Base-by-base conservation (phyloP, 2,329 filamentous ascomycete genomes). In the Trichoderma simmonsii region DNA sequence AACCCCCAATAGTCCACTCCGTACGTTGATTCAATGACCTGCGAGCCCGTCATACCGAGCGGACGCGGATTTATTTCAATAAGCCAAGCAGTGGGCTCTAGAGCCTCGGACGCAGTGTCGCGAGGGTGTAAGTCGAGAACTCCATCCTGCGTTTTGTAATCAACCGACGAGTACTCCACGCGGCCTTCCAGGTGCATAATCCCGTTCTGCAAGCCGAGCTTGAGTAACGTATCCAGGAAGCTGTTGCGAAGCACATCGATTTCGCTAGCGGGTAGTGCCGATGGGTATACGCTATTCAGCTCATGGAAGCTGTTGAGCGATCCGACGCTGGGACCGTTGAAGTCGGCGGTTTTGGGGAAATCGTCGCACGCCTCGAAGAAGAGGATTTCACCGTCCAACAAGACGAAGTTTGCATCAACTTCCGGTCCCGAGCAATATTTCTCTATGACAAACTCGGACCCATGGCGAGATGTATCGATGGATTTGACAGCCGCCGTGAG, bases 331-430 rank as follows among this genome's bases (percentile, higher is more conserved):
- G 57, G 61, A 61, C 65, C 70, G 48, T 71, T 73, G 34, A 51
- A 28, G 32, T 76, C 75, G 2, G 70, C 75, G 5, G 72, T 54
- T 8, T 71, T 75, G 15, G 75, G 75, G 24, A 75, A 68, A 34
- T 76, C 74, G 14, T 76, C 75, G 28, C 69, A 72, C n/a, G 72
- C 63, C 57, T 76, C 75, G 26, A 71, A 76, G 64, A 76, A 77
- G 30, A 76, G 71, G 12, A 77, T 34, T 56, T 77, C 32, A 0
- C 75, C 75, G 39, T 77, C 73, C 9, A 56, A 39, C 18, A 77
- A 69, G 15, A 76, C 74, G 28, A 77, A 69, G 71, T 77, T 77
- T 26, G 64, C 71, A 51, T 77, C 75, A 1, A 76, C 59, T 64
- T 77, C 75, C n/a, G 75, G 75, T 2, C 75, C 75, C 3, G 73